Evolutionary conservation across 139 green algal genomes (phyloP), one percentile per base, ranked within the genome.

Genomic region (Zygnema cylindricum): DNA sequence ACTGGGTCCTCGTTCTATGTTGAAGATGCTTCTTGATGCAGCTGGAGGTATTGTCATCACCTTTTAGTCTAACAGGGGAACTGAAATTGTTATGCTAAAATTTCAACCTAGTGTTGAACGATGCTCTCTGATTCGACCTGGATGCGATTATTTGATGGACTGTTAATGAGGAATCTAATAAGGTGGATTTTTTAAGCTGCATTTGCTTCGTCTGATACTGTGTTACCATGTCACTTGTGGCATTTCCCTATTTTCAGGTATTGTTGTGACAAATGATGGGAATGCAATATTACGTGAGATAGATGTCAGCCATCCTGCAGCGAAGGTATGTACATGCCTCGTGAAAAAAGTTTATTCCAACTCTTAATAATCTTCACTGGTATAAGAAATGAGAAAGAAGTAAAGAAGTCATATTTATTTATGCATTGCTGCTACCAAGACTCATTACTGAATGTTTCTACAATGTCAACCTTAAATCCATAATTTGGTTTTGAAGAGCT

Each of bases 1-100:
- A 11, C 91, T 99, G 35, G 97, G 97, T 0, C 97, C 97, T 1
- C 94, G 97, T 0, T 97, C 96, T 3, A 99, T 99, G 97, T 88
- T 99, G 0, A 99, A 99, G 87, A 99, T 99, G 97, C 88, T 99
- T 54, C 95, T 99, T n/a, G 97, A 99, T 90, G 95, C 97, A 25
- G 96, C 95, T 54, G 97, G 97, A 91, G 95, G 95, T 97, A 77
- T 84, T 55, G 16, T 38, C 1, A 1, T 55, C 0, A 49, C n/a
- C 1, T 42, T 16, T 55, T 55, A 35, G 54, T 81, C 75, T 40
- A 23, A 77, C 75, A 23, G 43, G n/a, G n/a, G n/a, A n/a, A n/a
- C n/a, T n/a, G n/a, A n/a, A n/a, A n/a, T n/a, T n/a, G n/a, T 11
- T 38, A 81, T 38, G 36, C 41, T 38, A 21, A 83, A 43, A 43